Evolutionary conservation across 768 basidiomycete species (phyloP), one percentile per base, ranked within the genome.

Genomic region (Lactarius psammicola): DNA sequence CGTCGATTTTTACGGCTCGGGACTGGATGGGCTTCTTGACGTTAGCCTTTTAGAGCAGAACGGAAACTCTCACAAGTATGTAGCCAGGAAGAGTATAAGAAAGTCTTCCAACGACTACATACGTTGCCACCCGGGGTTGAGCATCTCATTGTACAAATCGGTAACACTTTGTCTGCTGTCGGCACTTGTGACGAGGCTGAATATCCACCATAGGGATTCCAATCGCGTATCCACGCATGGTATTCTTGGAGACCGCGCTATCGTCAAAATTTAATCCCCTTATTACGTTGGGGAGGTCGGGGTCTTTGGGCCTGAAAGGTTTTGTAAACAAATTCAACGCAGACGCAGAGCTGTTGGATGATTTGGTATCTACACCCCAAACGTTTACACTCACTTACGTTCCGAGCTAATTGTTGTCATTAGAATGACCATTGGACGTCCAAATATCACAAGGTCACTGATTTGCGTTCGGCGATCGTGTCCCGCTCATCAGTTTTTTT

Each of bases 361-460:
- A 99, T 77, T 79, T 95, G 76, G 90, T 89, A 67, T 23, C 26
- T 44, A 54, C 20, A 11, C 44, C 30, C 13, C 42, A n/a, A 46
- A 23, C 44, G 49, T 44, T 33, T 46, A 26, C 38, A 82, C 9
- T 72, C 9, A 56, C 59, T 6, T 59, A 36, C 56, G 10, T 46
- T 44, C 34, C 15, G n/a, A 40, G 31, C 65, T 62, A 13, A 56
- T 63, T 57, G 46, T 40, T 20, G 7, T 9, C 51, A 28, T 11
- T 63, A 92, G 87, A 94, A 94, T 69, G 94, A 96, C 73, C 94
- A 95, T 71, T 95, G 94, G 94, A 95, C 94, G 5, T 85, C 92
- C 34, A 86, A 86, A 62, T 73, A 74, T 4, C 92, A 94, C 74
- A 93, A 93, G 80, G 91, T 88, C 68, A 30, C 72, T 46, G 58